These are phyloP conservation scores for Cantharellus anzutake DNA, from an alignment of 768 basidiomycete species.

Conservation along the genomic window DNA sequence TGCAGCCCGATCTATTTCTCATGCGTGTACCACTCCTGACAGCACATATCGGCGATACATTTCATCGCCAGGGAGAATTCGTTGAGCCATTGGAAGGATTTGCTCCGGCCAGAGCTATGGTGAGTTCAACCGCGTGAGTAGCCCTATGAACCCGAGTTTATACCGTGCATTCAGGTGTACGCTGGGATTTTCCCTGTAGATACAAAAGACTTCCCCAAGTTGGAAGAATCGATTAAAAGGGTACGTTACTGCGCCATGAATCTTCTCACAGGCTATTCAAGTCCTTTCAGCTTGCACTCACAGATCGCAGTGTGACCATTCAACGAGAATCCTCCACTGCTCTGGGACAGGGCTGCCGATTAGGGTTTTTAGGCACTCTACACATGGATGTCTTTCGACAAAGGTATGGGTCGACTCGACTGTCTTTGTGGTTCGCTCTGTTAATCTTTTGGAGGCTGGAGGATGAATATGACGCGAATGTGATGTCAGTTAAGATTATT, in stretches of 20 bases:
- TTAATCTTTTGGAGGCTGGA: conserved; percentile 38
- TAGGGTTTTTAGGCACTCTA: conserved; percentile 88
- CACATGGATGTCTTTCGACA: conserved; percentile 97
- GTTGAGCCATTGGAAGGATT: conserved; percentile 83
- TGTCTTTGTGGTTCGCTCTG: background rate
- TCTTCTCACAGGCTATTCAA: background rate
- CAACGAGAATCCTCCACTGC: conserved; percentile 88
- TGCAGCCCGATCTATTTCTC: background rate
- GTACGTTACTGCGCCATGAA: conserved; percentile 25
- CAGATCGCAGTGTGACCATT: conserved; percentile 74
- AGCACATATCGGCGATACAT: conserved; percentile 92
- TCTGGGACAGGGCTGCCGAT: conserved; percentile 82
- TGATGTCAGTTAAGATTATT: conserved; percentile 27
- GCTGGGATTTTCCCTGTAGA: conserved; percentile 92
- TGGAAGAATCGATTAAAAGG: conserved; percentile 88
- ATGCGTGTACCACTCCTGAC: background rate
- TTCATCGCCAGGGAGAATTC: conserved; percentile 50
- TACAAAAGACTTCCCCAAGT: conserved; percentile 73
- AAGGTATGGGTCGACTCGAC: background rate
- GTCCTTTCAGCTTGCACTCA: conserved; percentile 46
- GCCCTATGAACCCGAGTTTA: background rate
- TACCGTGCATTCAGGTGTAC: conserved; percentile 42
- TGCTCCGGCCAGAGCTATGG: conserved; percentile 88
- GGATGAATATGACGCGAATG: conserved; percentile 88
- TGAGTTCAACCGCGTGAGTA: conserved; percentile 15